Evolutionary conservation across 139 green algal species (phyloP).

Genomic region (Trebouxia sp.): DNA sequence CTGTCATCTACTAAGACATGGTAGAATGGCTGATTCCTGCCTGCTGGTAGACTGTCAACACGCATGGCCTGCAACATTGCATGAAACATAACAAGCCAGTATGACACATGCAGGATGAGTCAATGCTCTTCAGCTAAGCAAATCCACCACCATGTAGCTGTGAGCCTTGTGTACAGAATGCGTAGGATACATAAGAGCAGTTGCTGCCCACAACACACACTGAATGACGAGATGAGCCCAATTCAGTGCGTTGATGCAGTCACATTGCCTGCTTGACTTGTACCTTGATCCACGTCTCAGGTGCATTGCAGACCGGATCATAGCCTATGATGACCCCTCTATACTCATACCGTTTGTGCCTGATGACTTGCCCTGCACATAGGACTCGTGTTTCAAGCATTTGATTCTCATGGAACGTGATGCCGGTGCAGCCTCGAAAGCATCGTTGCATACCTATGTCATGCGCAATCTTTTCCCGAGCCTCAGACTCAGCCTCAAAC

Average conservation of each 20-base stretch:
- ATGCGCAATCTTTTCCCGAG: background rate
- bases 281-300: slow-evolving; percentile 14
- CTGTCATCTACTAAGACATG: slow-evolving; percentile 11
- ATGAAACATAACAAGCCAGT: background rate
- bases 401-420: background rate
- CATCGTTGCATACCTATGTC: background rate
- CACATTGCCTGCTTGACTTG: too few relatives aligned
- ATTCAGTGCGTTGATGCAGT: too few relatives aligned
- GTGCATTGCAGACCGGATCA: background rate
- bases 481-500: background rate
- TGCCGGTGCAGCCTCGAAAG: background rate
- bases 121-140: too few relatives aligned
- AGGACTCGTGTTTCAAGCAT: too few relatives aligned
- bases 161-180: too few relatives aligned
- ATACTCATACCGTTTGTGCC: slow-evolving; percentile 16
- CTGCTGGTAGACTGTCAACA: background rate
- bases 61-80: background rate
- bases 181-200: too few relatives aligned
- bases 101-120: background rate
- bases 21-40: slow-evolving; percentile 11
- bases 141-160: too few relatives aligned
- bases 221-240: too few relatives aligned
- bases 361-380: slow-evolving; percentile 5
- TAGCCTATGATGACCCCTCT: slow-evolving; percentile 20
- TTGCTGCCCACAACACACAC: too few relatives aligned